Base-by-base conservation (phyloP, 1,284 basidiomycete genomes). In the Retiboletus flavoniger region DNA sequence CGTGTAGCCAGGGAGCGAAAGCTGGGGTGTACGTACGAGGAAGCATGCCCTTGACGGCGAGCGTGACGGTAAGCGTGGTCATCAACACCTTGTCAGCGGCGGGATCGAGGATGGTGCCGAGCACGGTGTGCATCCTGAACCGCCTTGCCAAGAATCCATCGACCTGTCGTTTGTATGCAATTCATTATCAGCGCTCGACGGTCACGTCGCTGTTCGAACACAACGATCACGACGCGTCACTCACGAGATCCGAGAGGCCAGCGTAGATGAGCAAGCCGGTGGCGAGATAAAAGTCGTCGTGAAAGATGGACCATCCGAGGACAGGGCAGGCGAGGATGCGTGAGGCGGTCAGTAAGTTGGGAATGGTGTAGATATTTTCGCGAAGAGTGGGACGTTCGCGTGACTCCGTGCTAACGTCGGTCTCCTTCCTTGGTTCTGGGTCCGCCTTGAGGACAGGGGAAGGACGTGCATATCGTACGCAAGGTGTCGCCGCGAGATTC, bases 61-160 rank as follows among this genome's bases (percentile, higher is more conserved):
- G 75, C 1, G 93, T 90, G 45, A 96, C 77, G 2, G 93, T 94
- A 68, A 99, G 79, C 1, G 95, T 98, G 1, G 96, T 97, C 88
- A 99, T 92, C 43, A 99, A 76, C 24, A 86, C 80, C 75, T 99
- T 99, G 80, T 99, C 96, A 2, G 97, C 96, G 0, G 95, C 94
- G 8, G 96, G 96, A 71, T 99, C 97, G 7, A 98, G 81, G 55
- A 99, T 95, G 11, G 91, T 92, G 10, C 96, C 96, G 34, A 99
- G 79, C 10, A 98, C 93, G 10, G 92, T 89, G 48, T 76, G 81
- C 87, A 94, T 89, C 41, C 90, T 86, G 76, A 81, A 97, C 56
- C 82, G 81, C 56, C 96, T 80, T 1, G 96, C 97, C 46, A 99
- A 74, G 70, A 79, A 97, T 1, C 96, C 96, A 65, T 99, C 96